Base-by-base conservation (phyloP, 179 eudicot species). In the Silene vulgaris region DNA sequence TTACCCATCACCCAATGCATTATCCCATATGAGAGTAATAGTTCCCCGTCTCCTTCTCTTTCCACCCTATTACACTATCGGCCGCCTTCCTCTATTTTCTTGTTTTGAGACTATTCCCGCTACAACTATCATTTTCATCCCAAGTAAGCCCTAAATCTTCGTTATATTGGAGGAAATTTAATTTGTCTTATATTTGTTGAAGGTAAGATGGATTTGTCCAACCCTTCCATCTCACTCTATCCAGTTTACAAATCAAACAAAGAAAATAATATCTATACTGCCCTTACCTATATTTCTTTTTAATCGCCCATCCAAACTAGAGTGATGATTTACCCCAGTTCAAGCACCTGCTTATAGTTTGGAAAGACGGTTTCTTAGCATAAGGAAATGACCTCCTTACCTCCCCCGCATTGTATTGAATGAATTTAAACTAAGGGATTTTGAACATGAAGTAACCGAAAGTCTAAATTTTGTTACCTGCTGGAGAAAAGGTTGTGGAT, bases 381-480 rank as follows among this genome's bases (percentile, higher is more conserved):
- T 68, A 68, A 68, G 56, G 72, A 40, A 68, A 19, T 40, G 54
- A 19, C 72, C 4, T 19, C 28, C 26, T 8, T 6, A 4, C 40
- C 40, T 35, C 40, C 40, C 71, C 2, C 3, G 8, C 13, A 37
- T n/a, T n/a, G 7, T 14, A 30, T 67, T 21, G 12, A 75, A 48
- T 13, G 32, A 40, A 4, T 65, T 23, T 26, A 29, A 65, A 65
- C 69, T 70, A 21, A 35, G 64, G 37, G 62, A 61, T 8, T 48
- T 17, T 71, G 29, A 14, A 30, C n/a, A 19, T 71, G 45, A 71
- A 62, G 35, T 8, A 69, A 45, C 48, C 30, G 4, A 32, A 59
- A 40, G 17, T 67, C 52, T 35, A 67, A 40, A 20, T 60, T 77
- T 23, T 70, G 74, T 21, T 59, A 70, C 64, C 64, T 37, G 32